phyloP scores from a whole-genome alignment of 495 filamentous ascomycete genomes.

The Daldinia decipiens region DNA sequence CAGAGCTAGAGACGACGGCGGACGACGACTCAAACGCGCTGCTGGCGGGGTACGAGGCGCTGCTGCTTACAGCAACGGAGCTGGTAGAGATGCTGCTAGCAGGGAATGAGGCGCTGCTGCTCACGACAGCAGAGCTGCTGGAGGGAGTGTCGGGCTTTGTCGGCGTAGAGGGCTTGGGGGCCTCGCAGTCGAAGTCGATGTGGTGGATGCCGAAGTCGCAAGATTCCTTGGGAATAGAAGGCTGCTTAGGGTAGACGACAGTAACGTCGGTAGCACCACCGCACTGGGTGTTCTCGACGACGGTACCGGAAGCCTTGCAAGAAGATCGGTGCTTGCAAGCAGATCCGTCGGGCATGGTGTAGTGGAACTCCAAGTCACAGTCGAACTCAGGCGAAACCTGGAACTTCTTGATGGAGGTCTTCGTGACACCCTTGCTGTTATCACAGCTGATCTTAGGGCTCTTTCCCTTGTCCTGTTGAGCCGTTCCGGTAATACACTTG shows the following conservation, averaged over 20 bases:
- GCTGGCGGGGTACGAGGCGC: slow-evolving; percentile 12
- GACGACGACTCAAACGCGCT: slow-evolving; percentile 20
- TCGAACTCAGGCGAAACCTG: slow-evolving; percentile 77
- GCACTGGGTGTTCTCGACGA: slow-evolving; percentile 84
- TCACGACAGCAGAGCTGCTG: slow-evolving; percentile 32
- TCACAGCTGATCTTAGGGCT: slow-evolving; percentile 68
- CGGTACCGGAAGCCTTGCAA: slow-evolving; percentile 72
- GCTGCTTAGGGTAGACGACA: slow-evolving; percentile 73
- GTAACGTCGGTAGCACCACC: slow-evolving; percentile 86
- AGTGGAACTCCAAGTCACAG: slow-evolving; percentile 82
- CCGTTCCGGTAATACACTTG: slow-evolving; percentile 74
- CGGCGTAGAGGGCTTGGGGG: slow-evolving; percentile 57
- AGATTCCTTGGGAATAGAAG: slow-evolving; percentile 58
- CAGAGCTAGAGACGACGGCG: slow-evolving; percentile 29
- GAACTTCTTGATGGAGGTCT: slow-evolving; percentile 79
- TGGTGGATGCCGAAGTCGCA: slow-evolving; percentile 80
- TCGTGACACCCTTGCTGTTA: slow-evolving; percentile 60
- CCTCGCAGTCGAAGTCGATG: slow-evolving; percentile 83
- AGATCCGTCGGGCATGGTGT: slow-evolving; percentile 80
- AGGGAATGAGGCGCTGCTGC: slow-evolving; percentile 16
- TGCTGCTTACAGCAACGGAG: not conserved
- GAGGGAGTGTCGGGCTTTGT: slow-evolving; percentile 49
- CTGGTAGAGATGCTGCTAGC: slow-evolving; percentile 20
- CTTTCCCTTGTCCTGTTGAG: slow-evolving; percentile 57
- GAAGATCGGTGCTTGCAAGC: slow-evolving; percentile 76